A percentile compares a stretch with the other conserved stretches of the same genome.
phyloP scores from a whole-genome alignment of 306 rosid genomes.

The Sphenostylis stenocarpa region DNA sequence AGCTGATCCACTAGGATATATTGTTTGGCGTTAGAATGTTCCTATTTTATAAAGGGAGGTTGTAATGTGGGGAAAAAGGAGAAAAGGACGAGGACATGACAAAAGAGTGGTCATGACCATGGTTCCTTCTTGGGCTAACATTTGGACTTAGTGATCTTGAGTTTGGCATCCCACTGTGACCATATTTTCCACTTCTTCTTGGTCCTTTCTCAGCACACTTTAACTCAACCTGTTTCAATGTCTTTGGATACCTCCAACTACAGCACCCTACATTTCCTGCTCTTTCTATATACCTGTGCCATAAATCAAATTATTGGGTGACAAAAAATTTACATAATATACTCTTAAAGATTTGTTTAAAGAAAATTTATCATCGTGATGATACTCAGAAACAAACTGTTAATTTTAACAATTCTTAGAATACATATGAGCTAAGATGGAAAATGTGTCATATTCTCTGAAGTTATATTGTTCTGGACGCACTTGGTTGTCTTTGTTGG shows the following conservation, averaged over 20 bases:
- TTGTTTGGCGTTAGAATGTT: no score
- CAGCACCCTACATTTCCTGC: slow-evolving; percentile 40
- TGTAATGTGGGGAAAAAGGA: slow-evolving; percentile 28
- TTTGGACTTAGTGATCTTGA: slow-evolving; percentile 26
- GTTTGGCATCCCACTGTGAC: slow-evolving; percentile 1
- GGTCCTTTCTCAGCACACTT: slow-evolving; percentile 40
- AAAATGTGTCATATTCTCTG: background rate
- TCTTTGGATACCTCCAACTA: slow-evolving; percentile 29
- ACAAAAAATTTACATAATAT: background rate
- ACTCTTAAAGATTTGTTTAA: no score
- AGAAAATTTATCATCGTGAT: no score
- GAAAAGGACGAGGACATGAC: slow-evolving; percentile 23
- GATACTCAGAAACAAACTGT: background rate
- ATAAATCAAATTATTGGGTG: background rate
- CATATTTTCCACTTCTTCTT: slow-evolving; percentile 23
- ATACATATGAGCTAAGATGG: background rate
- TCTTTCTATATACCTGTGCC: slow-evolving; percentile 32
- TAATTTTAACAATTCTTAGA: background rate
- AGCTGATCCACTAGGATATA: no score
- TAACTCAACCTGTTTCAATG: slow-evolving; percentile 28
- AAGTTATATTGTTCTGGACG: background rate
- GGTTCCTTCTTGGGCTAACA: background rate
- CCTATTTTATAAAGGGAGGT: slow-evolving; percentile 29
- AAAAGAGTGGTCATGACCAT: slow-evolving; percentile 32
- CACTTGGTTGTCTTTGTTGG: background rate